phyloP scores from a whole-genome alignment of 257 asterid genomes.

The Euphrasia confusa region DNA sequence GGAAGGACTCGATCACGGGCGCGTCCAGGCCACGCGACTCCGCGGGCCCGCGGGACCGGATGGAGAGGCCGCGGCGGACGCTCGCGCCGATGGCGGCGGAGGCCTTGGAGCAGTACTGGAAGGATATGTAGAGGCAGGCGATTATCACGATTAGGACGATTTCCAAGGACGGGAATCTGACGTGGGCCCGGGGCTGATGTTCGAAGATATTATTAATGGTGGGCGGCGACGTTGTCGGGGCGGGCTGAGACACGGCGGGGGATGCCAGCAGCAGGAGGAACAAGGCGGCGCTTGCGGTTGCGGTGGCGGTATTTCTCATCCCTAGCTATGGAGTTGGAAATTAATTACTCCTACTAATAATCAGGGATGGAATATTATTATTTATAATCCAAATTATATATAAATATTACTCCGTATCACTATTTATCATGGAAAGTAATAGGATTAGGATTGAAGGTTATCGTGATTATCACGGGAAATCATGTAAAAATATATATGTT shows the following conservation, averaged over 20 bases:
- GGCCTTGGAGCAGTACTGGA: constrained; percentile 62
- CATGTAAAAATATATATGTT: too few species aligned
- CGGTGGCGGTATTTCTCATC: constrained; percentile 15
- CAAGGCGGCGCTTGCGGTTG: too few species aligned
- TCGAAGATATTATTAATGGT: constrained; percentile 1
- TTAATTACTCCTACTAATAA: too few species aligned
- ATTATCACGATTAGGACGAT: constrained; percentile 65
- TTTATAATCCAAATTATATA: too few species aligned
- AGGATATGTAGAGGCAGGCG: constrained; percentile 74
- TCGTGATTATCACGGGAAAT: too few species aligned
- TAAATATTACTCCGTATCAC: too few species aligned
- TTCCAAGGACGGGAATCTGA: constrained; percentile 68
- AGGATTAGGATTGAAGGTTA: not conserved
- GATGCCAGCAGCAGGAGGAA: constrained; percentile 2
- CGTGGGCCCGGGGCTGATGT: constrained; percentile 26
- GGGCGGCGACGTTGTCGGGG: not conserved
- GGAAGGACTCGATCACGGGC: constrained; percentile 55
- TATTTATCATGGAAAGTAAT: not conserved
- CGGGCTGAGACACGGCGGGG: constrained; percentile 22
- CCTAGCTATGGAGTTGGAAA: not conserved
- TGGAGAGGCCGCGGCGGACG: constrained; percentile 42
- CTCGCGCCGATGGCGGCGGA: constrained; percentile 30
- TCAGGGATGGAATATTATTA: not conserved
- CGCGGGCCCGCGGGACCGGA: constrained; percentile 38
- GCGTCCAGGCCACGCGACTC: constrained; percentile 66